Evolutionary conservation across 345 rosid genomes (phyloP).

Genomic region (Iberis pinnata): DNA sequence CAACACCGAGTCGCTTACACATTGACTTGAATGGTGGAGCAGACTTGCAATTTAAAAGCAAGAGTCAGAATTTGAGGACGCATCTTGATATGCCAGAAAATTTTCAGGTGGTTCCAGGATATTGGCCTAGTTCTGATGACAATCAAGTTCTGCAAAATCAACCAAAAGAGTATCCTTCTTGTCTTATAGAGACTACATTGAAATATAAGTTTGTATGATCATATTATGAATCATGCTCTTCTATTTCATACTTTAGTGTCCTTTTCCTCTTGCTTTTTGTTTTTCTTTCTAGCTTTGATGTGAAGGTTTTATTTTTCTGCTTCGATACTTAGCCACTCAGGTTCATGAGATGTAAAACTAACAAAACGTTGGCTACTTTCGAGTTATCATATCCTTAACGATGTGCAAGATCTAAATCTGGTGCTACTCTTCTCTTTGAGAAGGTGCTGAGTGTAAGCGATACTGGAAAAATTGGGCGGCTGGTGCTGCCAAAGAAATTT

Average conservation of each 20-base stretch:
- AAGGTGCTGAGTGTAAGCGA: slow-evolving; percentile 95
- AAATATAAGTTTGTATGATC: slow-evolving; percentile 9
- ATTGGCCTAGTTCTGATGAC: slow-evolving; percentile 59
- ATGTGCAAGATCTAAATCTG: slow-evolving; percentile 59
- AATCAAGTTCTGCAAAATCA: slow-evolving; percentile 61
- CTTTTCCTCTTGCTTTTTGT: slow-evolving; percentile 9
- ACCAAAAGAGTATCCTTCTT: slow-evolving; percentile 87
- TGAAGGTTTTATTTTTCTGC: slow-evolving; percentile 9
- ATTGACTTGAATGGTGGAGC: slow-evolving; percentile 45
- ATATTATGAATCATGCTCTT: slow-evolving; percentile 6
- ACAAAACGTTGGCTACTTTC: not conserved
- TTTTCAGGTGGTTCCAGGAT: slow-evolving; percentile 66
- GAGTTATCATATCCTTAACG: slow-evolving; percentile 48
- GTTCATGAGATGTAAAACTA: slow-evolving; percentile 17
- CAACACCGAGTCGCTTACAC: slow-evolving; percentile 39
- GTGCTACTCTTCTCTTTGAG: slow-evolving; percentile 82
- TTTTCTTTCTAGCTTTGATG: slow-evolving; percentile 4
- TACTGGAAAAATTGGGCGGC: slow-evolving; percentile 83
- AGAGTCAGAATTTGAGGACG: slow-evolving; percentile 48
- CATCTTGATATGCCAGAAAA: slow-evolving; percentile 60
- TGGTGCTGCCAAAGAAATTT: slow-evolving; percentile 88
- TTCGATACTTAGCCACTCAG: slow-evolving; percentile 19
- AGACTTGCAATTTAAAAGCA: slow-evolving; percentile 45
- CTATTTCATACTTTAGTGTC: slow-evolving; percentile 1
- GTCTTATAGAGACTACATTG: slow-evolving; percentile 12